Base-by-base conservation (phyloP, 768 basidiomycete genomes). In the Hysterangium stoloniferum region DNA sequence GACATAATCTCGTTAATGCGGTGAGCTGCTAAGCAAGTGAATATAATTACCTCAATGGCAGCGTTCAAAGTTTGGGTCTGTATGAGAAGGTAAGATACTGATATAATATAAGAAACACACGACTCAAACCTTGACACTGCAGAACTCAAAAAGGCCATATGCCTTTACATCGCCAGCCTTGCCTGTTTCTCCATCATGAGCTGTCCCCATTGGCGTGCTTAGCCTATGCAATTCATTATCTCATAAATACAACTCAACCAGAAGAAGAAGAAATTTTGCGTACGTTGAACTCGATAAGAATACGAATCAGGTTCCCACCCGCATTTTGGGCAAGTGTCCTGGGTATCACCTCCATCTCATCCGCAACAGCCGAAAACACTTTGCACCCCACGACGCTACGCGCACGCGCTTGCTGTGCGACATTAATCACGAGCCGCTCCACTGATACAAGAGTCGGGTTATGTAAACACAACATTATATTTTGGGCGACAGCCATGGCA, bases 341-440 rank as follows among this genome's bases (percentile, higher is more conserved):
- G 3, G 96, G 96, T 57, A 98, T 95, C 50, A 98, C 91, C 67
- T 98, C 95, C 78, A 98, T 84, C 28, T 95, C 93, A 58, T 98
- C 95, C 0, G 87, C 87, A 9, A 98, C 91, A 22, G 94, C 92
- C 38, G 86, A 71, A 70, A 84, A 93, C 8, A 93, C 92, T 74
- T 88, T 92, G 0, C 84, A 86, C 63, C 95, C 94, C 13, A 82
- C 82, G 53, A 96, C 74, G 40, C 72, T 80, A 60, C 86, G 74
- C 17, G 89, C 88, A 64, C 84, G 87, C 7, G 77, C 74, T 43
- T 87, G 85, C 57, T 98, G 67, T 1, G 85, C 90, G 3, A 96
- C 91, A 29, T 82, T 83, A 66, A 98, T 83, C 0, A 95, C 96
- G 92, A 98, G 97, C 71, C 96, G 95, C 17, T 95, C 94, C 5